A percentile compares a stretch with the other conserved stretches of the same genome.
These are phyloP conservation scores for Monilinia fructigena DNA, from an alignment of 2,329 filamentous ascomycete species.

Conservation along the genomic window DNA sequence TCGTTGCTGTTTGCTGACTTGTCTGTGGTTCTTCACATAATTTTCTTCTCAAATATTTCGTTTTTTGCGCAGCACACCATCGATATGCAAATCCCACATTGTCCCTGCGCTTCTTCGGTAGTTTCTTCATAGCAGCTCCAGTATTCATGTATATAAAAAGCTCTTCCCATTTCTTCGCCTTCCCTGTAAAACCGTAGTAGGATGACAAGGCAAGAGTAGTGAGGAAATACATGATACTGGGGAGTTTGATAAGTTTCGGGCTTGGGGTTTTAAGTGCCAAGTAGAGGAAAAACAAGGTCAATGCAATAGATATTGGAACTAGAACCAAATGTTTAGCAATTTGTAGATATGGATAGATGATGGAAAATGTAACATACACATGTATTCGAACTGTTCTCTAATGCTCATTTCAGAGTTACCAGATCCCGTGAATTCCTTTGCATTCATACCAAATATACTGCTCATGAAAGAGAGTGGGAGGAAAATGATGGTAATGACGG, in stretches of 20 bases:
- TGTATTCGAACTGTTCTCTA: slow-evolving; percentile 2
- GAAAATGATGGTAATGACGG: slow-evolving; percentile 15
- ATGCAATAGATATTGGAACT: not conserved
- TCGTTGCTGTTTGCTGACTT: not conserved
- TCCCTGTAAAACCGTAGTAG: not conserved
- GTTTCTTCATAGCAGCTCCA: not conserved
- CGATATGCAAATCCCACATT: too few relatives aligned
- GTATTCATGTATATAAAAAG: not conserved
- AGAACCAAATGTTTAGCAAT: not conserved
- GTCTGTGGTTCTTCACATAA: not conserved
- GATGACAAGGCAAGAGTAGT: not conserved
- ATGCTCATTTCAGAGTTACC: not conserved
- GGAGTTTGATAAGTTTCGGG: not conserved
- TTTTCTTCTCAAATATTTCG: not conserved
- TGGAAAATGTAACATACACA: not conserved
- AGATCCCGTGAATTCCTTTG: not conserved
- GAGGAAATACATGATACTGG: too few relatives aligned
- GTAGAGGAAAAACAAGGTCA: not conserved
- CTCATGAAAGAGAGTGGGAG: slow-evolving; percentile 15
- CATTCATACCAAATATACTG: slow-evolving; percentile 21
- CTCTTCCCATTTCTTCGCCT: not conserved
- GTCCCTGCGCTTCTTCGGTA: not conserved
- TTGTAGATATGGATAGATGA: too few relatives aligned
- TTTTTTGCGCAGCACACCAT: too few relatives aligned
- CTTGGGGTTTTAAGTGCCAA: not conserved